These are phyloP conservation scores for Populus alba DNA, from an alignment of 345 rosid species.

Conservation along the genomic window DNA sequence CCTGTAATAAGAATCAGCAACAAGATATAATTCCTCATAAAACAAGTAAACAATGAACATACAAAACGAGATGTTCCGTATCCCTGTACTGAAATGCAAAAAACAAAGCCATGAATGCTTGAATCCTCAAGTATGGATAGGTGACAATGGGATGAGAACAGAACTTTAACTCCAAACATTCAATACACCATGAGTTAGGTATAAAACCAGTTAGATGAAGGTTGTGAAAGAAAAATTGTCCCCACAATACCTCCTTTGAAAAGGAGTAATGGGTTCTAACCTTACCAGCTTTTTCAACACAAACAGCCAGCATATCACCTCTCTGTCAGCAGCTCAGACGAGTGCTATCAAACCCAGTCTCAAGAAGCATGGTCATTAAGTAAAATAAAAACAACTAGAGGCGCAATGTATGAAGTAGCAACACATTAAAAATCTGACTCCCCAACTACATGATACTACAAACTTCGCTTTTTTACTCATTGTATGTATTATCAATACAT, in stretches of 20 bases:
- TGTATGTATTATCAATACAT: neutral
- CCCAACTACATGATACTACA: neutral
- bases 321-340: neutral
- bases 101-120: neutral
- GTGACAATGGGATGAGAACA: neutral
- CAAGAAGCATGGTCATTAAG: neutral
- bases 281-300: neutral
- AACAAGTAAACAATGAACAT: neutral
- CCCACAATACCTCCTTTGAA: neutral
- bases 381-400: neutral
- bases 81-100: neutral
- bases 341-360: neutral
- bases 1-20: slow-evolving; percentile 44
- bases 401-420: neutral
- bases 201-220: neutral
- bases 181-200: neutral
- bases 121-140: neutral
- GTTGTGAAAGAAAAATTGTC: neutral
- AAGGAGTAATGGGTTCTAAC: neutral
- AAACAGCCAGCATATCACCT: neutral
- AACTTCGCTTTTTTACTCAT: neutral
- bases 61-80: neutral
- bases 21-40: neutral
- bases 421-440: neutral
- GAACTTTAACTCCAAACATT: neutral